A percentile compares a stretch with the other conserved stretches of the same genome.
Conservation (phyloP, 129 eudicot species). For the Daucus carota region DH1_v3.0 NC_030383.2:63541001-63541500, state of each 20-base stretch:
- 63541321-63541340: neutral
- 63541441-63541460: neutral
- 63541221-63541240: neutral
- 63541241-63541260: neutral
- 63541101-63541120: conserved; percentile 79
- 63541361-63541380: neutral
- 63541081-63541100: conserved; percentile 85
- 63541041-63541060: conserved; percentile 67
- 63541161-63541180: conserved; percentile 69
- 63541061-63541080: conserved; percentile 84
- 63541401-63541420: neutral
- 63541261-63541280: neutral
- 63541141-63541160: conserved; percentile 81
- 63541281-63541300: neutral
- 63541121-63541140: conserved; percentile 89
- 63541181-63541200: conserved; percentile 42
- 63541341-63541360: neutral
- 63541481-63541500: neutral
- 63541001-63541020: conserved; percentile 50
- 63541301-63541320: neutral
- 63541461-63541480: neutral
- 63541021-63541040: conserved; percentile 70
- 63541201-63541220: neutral
- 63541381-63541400: neutral
- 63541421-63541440: neutral